phyloP scores from a whole-genome alignment of 495 filamentous ascomycete species.

The Aspergillus sclerotiicarbonarius region DNA sequence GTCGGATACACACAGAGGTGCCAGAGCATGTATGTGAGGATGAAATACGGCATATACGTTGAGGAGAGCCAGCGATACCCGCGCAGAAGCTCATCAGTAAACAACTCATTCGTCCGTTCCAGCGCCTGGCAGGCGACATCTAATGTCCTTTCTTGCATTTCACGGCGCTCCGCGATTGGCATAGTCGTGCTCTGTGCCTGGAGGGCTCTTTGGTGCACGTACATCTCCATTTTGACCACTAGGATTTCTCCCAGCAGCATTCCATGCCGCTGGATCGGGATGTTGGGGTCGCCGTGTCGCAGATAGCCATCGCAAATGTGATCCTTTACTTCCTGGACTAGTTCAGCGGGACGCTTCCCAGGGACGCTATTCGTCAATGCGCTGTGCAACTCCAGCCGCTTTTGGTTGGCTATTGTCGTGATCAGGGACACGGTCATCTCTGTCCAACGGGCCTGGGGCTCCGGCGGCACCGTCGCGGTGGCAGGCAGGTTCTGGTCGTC shows the following conservation, averaged over 20 bases:
- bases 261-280: constrained; percentile 34
- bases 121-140: constrained; percentile 20
- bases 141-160: constrained; percentile 17
- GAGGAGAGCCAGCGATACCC: constrained; percentile 29
- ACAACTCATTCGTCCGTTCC: constrained; percentile 20
- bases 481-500: constrained; percentile 26
- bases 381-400: constrained; percentile 12
- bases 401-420: constrained; percentile 31
- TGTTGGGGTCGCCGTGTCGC: constrained; percentile 24
- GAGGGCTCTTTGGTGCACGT: constrained; percentile 25
- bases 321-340: constrained; percentile 22
- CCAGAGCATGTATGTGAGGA: constrained; percentile 34
- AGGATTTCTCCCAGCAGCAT: constrained; percentile 24
- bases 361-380: neutral
- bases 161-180: neutral
- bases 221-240: constrained; percentile 25
- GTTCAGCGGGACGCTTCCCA: neutral
- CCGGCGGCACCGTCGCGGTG: neutral
- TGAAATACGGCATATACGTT: constrained; percentile 29
- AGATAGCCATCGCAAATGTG: constrained; percentile 24
- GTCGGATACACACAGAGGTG: constrained; percentile 28
- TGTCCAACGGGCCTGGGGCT: constrained; percentile 21
- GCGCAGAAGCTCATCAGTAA: constrained; percentile 27
- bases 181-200: constrained; percentile 11
- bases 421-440: constrained; percentile 35